Percentiles rank a stretch among this genome's conserved stretches.
Conservation (phyloP, 306 rosid genomes). For the Ziziphus jujuba region DNA sequence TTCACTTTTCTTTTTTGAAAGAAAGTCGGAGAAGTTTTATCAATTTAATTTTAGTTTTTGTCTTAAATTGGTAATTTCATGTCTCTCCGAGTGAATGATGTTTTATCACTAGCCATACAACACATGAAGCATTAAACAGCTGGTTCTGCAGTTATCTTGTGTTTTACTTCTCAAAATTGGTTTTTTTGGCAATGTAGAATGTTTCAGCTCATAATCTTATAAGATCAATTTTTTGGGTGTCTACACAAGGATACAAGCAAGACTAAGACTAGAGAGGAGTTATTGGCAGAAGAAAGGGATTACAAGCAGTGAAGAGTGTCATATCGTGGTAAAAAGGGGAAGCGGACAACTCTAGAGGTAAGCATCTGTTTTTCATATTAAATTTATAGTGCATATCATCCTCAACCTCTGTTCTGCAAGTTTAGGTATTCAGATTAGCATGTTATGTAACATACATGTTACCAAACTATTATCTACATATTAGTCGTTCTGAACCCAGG, state of each 20-base stretch:
- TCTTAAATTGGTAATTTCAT: neutral
- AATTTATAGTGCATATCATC: neutral
- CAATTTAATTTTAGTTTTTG: neutral
- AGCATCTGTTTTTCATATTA: conserved; percentile 18
- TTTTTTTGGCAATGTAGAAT: neutral
- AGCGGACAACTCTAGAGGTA: conserved; percentile 74
- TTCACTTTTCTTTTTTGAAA: too few relatives aligned
- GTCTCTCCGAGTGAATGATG: neutral
- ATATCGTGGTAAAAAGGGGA: conserved; percentile 89
- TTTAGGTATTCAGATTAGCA: neutral
- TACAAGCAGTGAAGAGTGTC: conserved; percentile 93
- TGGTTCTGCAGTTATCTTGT: too few relatives aligned
- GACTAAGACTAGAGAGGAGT: conserved; percentile 79
- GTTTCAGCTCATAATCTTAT: neutral
- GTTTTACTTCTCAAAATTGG: neutral
- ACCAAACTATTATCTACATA: too few relatives aligned
- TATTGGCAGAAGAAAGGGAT: conserved; percentile 95
- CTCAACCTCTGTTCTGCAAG: neutral
- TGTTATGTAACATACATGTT: too few relatives aligned
- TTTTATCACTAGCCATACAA: neutral
- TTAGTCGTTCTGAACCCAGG: too few relatives aligned
- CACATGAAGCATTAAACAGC: neutral
- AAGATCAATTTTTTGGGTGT: conserved; percentile 5
- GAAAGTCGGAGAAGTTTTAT: neutral
- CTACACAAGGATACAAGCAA: conserved; percentile 49